Conservation (phyloP, 495 filamentous ascomycete species). For the Neurospora sp. region DNA sequence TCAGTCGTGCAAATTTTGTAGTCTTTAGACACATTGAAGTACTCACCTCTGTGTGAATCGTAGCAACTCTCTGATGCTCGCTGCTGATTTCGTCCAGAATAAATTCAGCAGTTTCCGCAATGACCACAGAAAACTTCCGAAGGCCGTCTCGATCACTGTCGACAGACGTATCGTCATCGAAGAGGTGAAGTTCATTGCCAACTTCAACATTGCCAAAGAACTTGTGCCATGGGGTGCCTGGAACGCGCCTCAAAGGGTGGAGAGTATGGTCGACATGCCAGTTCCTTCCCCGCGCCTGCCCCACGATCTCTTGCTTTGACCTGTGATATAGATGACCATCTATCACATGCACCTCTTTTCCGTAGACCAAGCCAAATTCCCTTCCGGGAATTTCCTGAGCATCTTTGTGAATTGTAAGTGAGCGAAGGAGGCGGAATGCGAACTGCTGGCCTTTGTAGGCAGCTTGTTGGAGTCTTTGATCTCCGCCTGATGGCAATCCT, state of each 20-base stretch:
- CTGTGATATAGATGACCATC: constrained; percentile 2
- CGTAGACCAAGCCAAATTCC: constrained; percentile 2
- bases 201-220: constrained; percentile 6
- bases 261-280: constrained; percentile 3
- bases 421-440: not conserved
- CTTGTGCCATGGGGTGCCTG: constrained; percentile 12
- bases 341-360: constrained; percentile 3
- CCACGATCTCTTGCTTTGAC: not conserved
- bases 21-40: not conserved
- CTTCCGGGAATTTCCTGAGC: constrained; percentile 5
- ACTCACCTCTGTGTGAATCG: not conserved
- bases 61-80: constrained; percentile 3
- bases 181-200: not conserved
- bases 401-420: constrained; percentile 2
- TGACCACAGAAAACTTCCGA: not conserved
- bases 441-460: constrained; percentile 3
- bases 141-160: not conserved
- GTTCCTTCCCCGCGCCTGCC: not conserved
- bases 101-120: constrained; percentile 4
- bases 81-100: not conserved
- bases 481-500: constrained; percentile 5
- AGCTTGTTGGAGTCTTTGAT: constrained; percentile 4
- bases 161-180: not conserved
- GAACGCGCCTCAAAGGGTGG: constrained; percentile 6
- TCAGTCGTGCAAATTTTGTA: not conserved